Evolutionary conservation across 768 basidiomycete species (phyloP), one percentile per base, ranked within the genome.

Genomic region (Tephrocybe sp.): DNA sequence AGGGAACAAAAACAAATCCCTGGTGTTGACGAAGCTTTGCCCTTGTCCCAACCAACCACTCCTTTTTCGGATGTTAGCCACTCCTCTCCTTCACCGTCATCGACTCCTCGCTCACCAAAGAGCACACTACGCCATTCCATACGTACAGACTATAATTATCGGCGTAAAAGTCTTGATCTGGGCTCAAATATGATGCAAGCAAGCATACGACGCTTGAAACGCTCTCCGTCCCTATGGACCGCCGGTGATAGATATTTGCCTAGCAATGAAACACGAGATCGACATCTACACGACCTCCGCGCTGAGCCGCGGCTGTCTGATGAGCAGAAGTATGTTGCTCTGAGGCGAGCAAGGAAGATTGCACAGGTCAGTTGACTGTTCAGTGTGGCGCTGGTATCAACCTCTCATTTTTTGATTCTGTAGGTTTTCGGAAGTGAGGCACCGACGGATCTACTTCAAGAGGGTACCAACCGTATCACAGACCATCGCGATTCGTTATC

Each of bases 351-450:
- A 24, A 61, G 71, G 51, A 81, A 80, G 62, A 74, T 81, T 65
- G 61, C 71, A 4, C 74, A 79, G 70, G 79, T 80, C 54, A 24
- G 49, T 49, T 6, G 12, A 10, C n/a, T 5, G 16, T 25, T 29
- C 3, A 12, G 21, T 47, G 49, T 41, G 44, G 50, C 31, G 50
- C 39, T 39, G 16, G 37, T 34, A 29, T 16, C 25, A 40, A 24
- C 23, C 6, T 13, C 41, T 42, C 25, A 45, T 23, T 22, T 23
- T 45, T 5, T 34, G 13, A n/a, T 15, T 12, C 33, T 15, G 4
- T 31, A 81, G 79, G 53, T 80, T 18, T 78, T 81, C 46, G 79
- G 79, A 16, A 69, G 70, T 47, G 74, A 78, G 40, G 74, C 76
- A 12, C 76, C 78, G 10, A 54, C 64, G 8, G 69, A 73, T 19